phyloP scores from a whole-genome alignment of 2,329 filamentous ascomycete genomes.

The Clonostachys sp. region DNA sequence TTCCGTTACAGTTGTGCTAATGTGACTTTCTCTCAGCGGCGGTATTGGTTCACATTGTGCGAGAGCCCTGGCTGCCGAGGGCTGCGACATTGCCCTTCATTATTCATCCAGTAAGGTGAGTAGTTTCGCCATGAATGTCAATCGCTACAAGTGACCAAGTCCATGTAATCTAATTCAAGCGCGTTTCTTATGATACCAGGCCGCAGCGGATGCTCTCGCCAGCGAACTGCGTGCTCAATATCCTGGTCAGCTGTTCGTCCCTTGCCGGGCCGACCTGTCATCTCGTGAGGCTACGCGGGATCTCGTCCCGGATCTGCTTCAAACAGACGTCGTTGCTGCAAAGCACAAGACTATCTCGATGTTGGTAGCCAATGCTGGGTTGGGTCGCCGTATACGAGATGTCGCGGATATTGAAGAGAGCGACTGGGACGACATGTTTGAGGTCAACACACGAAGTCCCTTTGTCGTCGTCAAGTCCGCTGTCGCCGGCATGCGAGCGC shows the following conservation, averaged over 20 bases:
- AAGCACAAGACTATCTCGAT: conserved; percentile 21
- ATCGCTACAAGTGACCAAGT: too few species aligned
- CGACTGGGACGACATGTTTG: conserved; percentile 28
- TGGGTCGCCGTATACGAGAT: conserved; percentile 24
- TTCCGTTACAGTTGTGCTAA: not conserved
- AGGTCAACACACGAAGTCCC: conserved; percentile 56
- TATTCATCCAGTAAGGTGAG: conserved; percentile 23
- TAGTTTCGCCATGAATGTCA: not conserved
- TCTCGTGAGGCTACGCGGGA: conserved; percentile 14
- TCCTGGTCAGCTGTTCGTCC: conserved; percentile 18
- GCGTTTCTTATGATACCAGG: conserved; percentile 5
- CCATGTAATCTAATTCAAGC: too few species aligned
- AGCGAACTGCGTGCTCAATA: conserved; percentile 13
- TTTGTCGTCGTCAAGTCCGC: conserved; percentile 58
- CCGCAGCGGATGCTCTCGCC: conserved; percentile 20
- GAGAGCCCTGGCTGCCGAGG: conserved; percentile 22
- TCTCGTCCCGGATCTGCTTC: conserved; percentile 13
- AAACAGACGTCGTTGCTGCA: conserved; percentile 4
- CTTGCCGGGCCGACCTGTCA: conserved; percentile 17
- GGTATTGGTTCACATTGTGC: conserved; percentile 26
- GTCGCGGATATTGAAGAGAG: conserved; percentile 22
- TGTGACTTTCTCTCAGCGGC: conserved; percentile 12
- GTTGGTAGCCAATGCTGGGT: conserved; percentile 23
- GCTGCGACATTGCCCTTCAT: conserved; percentile 26
- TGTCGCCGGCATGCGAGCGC: conserved; percentile 54